phyloP scores from a whole-genome alignment of 768 basidiomycete genomes.

The Pleurotus eryngii region DNA sequence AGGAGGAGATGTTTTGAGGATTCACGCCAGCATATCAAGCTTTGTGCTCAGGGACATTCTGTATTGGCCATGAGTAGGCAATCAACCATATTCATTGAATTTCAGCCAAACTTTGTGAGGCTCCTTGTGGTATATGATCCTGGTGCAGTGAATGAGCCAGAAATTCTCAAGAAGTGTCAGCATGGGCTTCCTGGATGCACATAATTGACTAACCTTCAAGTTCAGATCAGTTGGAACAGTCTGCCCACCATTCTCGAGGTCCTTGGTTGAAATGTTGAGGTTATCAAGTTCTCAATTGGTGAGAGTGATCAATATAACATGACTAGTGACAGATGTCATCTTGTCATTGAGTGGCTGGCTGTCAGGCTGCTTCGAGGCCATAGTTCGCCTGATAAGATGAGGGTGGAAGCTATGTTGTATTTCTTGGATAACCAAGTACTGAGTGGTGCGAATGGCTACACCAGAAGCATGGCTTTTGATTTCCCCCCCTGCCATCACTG shows the following conservation, averaged over 20 bases:
- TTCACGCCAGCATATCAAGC: background rate
- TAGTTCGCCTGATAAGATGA: conserved; percentile 3
- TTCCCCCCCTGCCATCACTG: too few species aligned
- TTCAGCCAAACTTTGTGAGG: background rate
- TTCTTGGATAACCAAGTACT: background rate
- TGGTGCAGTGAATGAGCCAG: background rate
- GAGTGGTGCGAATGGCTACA: too few species aligned
- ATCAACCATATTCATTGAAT: background rate
- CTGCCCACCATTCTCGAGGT: background rate
- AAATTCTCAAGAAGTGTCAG: background rate
- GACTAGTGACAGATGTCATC: background rate
- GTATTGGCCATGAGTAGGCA: background rate
- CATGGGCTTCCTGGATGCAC: background rate
- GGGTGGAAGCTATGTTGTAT: background rate
- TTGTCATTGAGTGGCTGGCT: background rate
- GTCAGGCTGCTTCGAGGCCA: conserved; percentile 2
- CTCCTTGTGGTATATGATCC: background rate
- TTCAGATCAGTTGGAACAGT: background rate
- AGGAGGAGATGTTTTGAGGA: background rate
- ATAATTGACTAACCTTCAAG: background rate
- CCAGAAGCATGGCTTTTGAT: too few species aligned
- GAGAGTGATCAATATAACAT: background rate
- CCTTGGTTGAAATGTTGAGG: background rate
- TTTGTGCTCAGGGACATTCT: background rate
- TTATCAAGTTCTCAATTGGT: background rate